phyloP scores from a whole-genome alignment of 805 yeast genomes.

The Grigorovia humatica region DNA sequence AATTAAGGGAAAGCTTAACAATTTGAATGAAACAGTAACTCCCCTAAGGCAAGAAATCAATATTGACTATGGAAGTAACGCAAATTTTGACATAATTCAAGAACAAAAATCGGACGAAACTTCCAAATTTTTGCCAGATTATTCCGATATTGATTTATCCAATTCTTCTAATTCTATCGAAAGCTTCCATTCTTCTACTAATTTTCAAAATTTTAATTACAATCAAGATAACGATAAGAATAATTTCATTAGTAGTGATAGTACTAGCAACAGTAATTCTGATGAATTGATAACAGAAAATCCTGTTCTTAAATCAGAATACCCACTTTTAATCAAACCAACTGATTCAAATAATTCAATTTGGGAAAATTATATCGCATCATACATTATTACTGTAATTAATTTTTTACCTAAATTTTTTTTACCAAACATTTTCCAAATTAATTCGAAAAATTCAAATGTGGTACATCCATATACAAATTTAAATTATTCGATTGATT shows the following conservation, averaged over 20 bases:
- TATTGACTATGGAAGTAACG: not conserved
- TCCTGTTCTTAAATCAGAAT: not conserved
- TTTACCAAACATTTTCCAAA: not conserved
- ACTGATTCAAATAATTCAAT: not conserved
- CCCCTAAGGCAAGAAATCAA: not conserved
- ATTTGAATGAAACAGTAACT: no score
- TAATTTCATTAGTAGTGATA: not conserved
- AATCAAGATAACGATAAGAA: not conserved
- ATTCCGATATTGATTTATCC: not conserved
- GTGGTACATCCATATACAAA: not conserved
- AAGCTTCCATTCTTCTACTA: not conserved
- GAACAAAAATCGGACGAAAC: not conserved
- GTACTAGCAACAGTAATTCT: not conserved
- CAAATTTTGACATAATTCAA: not conserved
- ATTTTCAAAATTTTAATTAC: not conserved
- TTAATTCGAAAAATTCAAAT: not conserved
- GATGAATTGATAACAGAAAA: not conserved
- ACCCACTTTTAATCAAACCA: not conserved
- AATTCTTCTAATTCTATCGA: not conserved
- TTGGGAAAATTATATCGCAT: not conserved
- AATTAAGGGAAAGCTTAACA: not conserved
- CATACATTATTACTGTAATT: not conserved
- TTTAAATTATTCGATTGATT: not conserved
- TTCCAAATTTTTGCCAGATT: not conserved
- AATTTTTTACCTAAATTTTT: not conserved